Evolutionary conservation across 805 yeast species (phyloP).

Genomic region (Zygosaccharomyces siamensis): DNA sequence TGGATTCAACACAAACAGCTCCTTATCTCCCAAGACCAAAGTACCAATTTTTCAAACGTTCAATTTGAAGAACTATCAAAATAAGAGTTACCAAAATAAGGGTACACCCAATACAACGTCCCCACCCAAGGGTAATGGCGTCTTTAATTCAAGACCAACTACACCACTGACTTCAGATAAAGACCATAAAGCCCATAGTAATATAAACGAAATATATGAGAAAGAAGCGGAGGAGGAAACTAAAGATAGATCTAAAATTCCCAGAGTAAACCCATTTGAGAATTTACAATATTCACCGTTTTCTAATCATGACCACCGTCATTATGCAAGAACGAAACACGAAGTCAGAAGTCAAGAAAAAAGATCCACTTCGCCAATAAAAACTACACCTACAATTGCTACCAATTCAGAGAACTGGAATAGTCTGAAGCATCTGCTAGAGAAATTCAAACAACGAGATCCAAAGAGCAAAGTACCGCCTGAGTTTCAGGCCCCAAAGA

Average conservation of each 20-base stretch:
- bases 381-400: constrained; percentile 17
- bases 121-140: neutral
- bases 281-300: constrained; percentile 15
- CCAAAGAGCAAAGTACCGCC: neutral
- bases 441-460: constrained; percentile 11
- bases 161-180: neutral
- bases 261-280: constrained; percentile 10
- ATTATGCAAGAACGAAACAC: constrained; percentile 24
- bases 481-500: neutral
- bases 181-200: neutral
- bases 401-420: constrained; percentile 17
- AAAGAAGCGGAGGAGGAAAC: constrained; percentile 3
- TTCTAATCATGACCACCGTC: constrained; percentile 18
- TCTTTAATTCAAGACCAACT: constrained; percentile 2
- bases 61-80: constrained; percentile 28
- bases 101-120: constrained; percentile 3
- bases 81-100: constrained; percentile 8
- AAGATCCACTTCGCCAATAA: constrained; percentile 27
- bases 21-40: constrained; percentile 8
- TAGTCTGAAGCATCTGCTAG: constrained; percentile 17
- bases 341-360: constrained; percentile 15
- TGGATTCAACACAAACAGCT: constrained; percentile 27
- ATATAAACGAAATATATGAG: neutral
- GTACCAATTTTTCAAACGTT: constrained; percentile 26
- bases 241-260: constrained; percentile 9